Percentiles rank a stretch among this genome's conserved stretches.
phyloP scores from a whole-genome alignment of 2,329 filamentous ascomycete species.

The Aspergillus brasiliensis region DNA sequence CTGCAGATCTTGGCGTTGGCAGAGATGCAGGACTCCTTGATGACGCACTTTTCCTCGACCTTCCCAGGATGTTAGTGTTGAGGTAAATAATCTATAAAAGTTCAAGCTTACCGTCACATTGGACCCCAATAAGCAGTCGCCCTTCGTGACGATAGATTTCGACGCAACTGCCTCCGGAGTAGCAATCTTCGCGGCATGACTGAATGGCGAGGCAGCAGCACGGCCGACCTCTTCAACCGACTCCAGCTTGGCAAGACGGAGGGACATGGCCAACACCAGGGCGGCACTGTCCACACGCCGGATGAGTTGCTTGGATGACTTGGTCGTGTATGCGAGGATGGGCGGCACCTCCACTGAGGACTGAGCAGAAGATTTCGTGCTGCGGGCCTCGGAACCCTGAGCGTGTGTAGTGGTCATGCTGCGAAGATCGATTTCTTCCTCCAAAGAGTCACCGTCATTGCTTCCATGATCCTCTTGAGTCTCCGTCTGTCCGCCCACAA shows the following conservation, averaged over 20 bases:
- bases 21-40: conserved; percentile 89
- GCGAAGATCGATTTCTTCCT: conserved; percentile 59
- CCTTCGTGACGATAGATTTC: conserved; percentile 77
- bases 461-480: conserved; percentile 39
- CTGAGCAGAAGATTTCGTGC: conserved; percentile 21
- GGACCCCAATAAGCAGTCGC: conserved; percentile 80
- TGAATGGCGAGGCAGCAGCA: conserved; percentile 67
- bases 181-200: conserved; percentile 77
- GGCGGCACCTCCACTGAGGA: conserved; percentile 61
- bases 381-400: conserved; percentile 23
- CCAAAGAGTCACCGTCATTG: conserved; percentile 44
- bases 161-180: conserved; percentile 80
- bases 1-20: conserved; percentile 82
- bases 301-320: conserved; percentile 64
- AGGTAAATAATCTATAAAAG: not conserved
- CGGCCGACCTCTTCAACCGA: conserved; percentile 64
- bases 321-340: conserved; percentile 70
- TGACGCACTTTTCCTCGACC: conserved; percentile 69
- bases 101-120: conserved; percentile 75
- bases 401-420: conserved; percentile 55
- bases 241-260: conserved; percentile 81
- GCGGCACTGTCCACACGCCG: conserved; percentile 86
- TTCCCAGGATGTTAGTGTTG: not conserved
- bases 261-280: conserved; percentile 76
- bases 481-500: conserved; percentile 54